Base-by-base conservation (phyloP, 257 asterid genomes). In the Thymus mandschuricus region DNA sequence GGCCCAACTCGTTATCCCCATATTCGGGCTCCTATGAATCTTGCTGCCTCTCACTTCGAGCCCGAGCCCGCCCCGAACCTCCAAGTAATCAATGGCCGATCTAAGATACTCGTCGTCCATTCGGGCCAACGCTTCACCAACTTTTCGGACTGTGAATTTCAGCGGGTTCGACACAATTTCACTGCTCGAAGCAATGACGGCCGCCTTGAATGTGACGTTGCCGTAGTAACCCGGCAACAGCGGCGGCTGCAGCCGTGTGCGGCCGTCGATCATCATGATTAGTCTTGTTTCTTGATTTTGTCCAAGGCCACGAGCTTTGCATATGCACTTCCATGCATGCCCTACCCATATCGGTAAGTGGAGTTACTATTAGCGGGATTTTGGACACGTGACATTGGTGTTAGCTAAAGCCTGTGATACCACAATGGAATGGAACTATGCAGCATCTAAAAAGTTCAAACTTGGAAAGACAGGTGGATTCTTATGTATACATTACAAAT, bases 61-160 rank as follows among this genome's bases (percentile, higher is more conserved):
- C 6, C 28, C 34, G 21, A 31, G 9, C n/a, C 7, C 45, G 30
- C 57, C 48, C 54, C 12, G 33, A 2, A 30, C 68, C 71, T 83
- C 96, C 75, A 88, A 59, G 68, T 83, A 88, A 76, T 88, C 92
- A 3, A 88, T 76, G 30, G 96, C 89, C 0, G 92, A 88, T 5
- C 82, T 80, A 50, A 88, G 57, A 65, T 88, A 84, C 13, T 78
- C 81, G 1, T 84, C 67, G 81, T 86, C 87, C 89, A 86, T 86
- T 29, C 78, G 34, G 9, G 77, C 80, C 50, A 88, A 29, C 4
- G 88, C 82, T 3, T 81, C 85, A 0, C 76, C 85, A 52, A 86
- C 76, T 55, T 79, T 86, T 13, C 85, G 65, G 0, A 83, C 90
- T 1, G 72, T 81, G 1, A 68, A 80, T 82, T 83, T 73, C 0